Percentiles rank a stretch among this genome's conserved stretches.
phyloP scores from a whole-genome alignment of 1,284 basidiomycete species.

The Xerocomus amazonicus region DNA sequence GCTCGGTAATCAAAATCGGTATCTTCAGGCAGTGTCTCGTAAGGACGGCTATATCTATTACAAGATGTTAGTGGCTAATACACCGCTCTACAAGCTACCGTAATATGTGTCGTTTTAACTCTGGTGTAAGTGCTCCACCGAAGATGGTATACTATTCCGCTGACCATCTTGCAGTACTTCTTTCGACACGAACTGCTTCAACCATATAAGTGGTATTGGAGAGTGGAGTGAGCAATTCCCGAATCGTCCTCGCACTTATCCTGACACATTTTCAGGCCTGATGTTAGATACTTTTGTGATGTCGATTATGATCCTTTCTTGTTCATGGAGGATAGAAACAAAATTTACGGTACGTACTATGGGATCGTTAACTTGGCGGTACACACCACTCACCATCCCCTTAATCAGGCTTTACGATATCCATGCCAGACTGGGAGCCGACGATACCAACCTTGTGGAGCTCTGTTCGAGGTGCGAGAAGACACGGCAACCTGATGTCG shows the following conservation, averaged over 20 bases:
- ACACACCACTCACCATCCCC: not conserved
- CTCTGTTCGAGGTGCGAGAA: conserved; percentile 53
- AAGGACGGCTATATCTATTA: conserved; percentile 22
- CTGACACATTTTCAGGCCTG: conserved; percentile 45
- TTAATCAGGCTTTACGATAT: conserved; percentile 66
- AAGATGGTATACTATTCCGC: not conserved
- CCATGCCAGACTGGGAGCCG: conserved; percentile 72
- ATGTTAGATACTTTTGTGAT: conserved; percentile 76
- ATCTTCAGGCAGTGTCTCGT: conserved; percentile 49
- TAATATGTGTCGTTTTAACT: conserved; percentile 84
- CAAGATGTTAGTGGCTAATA: conserved; percentile 7
- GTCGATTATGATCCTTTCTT: conserved; percentile 77
- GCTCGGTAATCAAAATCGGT: no score
- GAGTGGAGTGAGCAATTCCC: conserved; percentile 49
- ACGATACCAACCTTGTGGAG: conserved; percentile 81
- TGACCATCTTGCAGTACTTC: conserved; percentile 53
- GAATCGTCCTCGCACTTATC: conserved; percentile 5
- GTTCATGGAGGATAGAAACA: conserved; percentile 73
- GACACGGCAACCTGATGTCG: not conserved
- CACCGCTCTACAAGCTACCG: conserved; percentile 46
- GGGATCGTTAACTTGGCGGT: not conserved
- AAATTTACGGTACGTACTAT: conserved; percentile 56
- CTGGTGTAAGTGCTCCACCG: conserved; percentile 53
- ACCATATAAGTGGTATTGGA: conserved; percentile 83
- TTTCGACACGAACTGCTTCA: conserved; percentile 71